Evolutionary conservation across 2,329 filamentous ascomycete genomes (phyloP).

Genomic region (Trichoderma oligosporum): DNA sequence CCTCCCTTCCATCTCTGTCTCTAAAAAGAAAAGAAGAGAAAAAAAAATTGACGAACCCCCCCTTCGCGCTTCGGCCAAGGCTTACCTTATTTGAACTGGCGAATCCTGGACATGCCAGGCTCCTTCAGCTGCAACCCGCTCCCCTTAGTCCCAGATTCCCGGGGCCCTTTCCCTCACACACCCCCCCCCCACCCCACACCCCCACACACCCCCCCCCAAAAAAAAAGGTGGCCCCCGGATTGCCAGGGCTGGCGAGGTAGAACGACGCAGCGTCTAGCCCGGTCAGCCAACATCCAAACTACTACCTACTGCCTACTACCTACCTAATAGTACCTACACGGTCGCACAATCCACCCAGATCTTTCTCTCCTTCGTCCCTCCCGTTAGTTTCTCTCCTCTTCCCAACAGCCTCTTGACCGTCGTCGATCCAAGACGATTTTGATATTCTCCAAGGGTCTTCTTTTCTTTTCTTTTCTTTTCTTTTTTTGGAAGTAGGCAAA

Average conservation of each 20-base stretch:
- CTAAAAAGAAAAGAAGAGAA: not conserved
- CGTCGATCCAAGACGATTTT: not conserved
- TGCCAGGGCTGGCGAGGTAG: not conserved
- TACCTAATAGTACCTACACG: conserved; percentile 6
- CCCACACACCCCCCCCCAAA: too few species aligned
- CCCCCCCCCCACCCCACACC: too few species aligned
- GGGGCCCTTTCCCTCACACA: conserved; percentile 16
- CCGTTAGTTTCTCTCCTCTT: conserved; percentile 4
- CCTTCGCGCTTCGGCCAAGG: conserved; percentile 17
- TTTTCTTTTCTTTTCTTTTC: too few species aligned
- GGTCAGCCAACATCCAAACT: not conserved
- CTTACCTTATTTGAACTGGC: conserved; percentile 18
- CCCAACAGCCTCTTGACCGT: conserved; percentile 1
- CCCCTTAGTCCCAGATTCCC: conserved; percentile 17
- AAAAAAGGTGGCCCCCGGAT: not conserved
- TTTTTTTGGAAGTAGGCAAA: too few species aligned
- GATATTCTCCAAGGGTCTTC: not conserved
- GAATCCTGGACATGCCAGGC: conserved; percentile 16
- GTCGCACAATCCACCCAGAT: conserved; percentile 18
- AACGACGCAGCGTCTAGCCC: not conserved
- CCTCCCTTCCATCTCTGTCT: not conserved
- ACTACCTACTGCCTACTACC: too few species aligned
- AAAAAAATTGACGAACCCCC: not conserved
- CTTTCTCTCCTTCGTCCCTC: conserved; percentile 6
- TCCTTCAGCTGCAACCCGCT: conserved; percentile 20